phyloP scores from a whole-genome alignment of 371 early-diverging fungal species.

The Rhizopus microsporus region DNA sequence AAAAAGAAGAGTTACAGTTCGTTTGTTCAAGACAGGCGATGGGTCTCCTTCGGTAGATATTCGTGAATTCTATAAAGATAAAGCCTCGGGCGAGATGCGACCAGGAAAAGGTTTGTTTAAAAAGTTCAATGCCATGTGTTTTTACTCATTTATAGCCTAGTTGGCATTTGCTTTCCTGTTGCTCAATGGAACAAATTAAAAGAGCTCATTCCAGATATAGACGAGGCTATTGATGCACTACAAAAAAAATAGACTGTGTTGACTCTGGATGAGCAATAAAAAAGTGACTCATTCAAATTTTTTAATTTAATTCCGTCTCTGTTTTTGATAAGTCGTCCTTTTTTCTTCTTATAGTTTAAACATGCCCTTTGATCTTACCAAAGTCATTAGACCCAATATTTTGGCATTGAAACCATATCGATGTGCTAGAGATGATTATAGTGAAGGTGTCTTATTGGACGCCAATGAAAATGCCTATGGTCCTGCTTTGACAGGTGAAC shows the following conservation, averaged over 20 bases:
- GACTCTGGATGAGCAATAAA: background rate
- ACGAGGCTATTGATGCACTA: conserved; percentile 17
- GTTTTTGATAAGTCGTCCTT: background rate
- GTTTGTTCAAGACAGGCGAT: conserved; percentile 19
- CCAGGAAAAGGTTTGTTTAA: conserved; percentile 25
- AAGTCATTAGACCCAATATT: conserved; percentile 93
- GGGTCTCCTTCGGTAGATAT: conserved; percentile 23
- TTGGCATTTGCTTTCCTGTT: conserved; percentile 28
- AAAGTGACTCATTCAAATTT: background rate
- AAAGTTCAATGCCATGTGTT: background rate
- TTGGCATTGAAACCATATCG: conserved; percentile 89
- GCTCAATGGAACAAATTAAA: conserved; percentile 29
- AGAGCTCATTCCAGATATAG: conserved; percentile 24
- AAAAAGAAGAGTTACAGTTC: conserved; percentile 26
- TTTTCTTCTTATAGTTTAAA: conserved; percentile 2
- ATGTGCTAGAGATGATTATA: conserved; percentile 96
- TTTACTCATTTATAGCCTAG: background rate
- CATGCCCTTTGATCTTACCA: conserved; percentile 66
- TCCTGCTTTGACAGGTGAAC: conserved; percentile 50
- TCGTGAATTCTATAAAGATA: conserved; percentile 27
- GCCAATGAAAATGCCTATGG: conserved; percentile 98
- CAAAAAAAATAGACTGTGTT: background rate
- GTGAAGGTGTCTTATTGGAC: conserved; percentile 89
- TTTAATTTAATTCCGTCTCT: background rate
- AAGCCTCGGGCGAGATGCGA: conserved; percentile 14